Percentiles rank a stretch among this genome's conserved stretches.
Evolutionary conservation across 495 filamentous ascomycete genomes (phyloP).

Genomic region (Entonaema liquescens): DNA sequence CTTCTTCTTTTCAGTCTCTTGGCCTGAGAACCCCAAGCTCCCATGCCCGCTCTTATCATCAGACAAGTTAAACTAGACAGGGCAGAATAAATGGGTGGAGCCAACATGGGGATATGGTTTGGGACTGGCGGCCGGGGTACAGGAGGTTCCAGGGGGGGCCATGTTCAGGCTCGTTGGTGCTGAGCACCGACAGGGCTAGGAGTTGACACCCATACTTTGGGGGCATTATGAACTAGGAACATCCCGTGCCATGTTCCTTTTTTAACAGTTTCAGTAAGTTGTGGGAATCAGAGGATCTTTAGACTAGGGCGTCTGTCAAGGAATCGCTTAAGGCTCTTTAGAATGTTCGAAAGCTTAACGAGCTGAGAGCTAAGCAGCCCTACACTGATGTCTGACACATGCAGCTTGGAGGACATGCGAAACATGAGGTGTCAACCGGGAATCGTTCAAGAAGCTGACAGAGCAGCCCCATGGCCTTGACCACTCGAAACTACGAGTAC

Average conservation of each 20-base stretch:
- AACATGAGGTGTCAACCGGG: conserved; percentile 39
- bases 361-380: conserved; percentile 43
- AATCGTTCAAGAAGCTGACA: conserved; percentile 29
- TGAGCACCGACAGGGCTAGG: conserved; percentile 45
- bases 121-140: conserved; percentile 44
- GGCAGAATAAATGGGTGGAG: conserved; percentile 39
- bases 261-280: conserved; percentile 35
- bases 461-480: conserved; percentile 20
- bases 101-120: conserved; percentile 47
- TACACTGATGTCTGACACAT: conserved; percentile 42
- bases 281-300: conserved; percentile 32
- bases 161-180: conserved; percentile 41
- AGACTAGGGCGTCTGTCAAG: conserved; percentile 36
- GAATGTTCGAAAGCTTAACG: conserved; percentile 38
- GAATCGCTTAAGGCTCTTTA: conserved; percentile 29
- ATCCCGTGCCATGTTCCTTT: conserved; percentile 39
- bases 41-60: conserved; percentile 47
- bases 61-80: conserved; percentile 37
- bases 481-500: conserved; percentile 33
- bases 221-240: conserved; percentile 40
- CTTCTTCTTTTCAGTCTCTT: conserved; percentile 31
- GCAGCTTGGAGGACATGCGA: conserved; percentile 40
- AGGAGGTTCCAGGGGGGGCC: conserved; percentile 40
- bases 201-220: conserved; percentile 41
- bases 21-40: conserved; percentile 39